phyloP scores from a whole-genome alignment of 257 asterid genomes.

The Ocimum tenuiflorum region DNA sequence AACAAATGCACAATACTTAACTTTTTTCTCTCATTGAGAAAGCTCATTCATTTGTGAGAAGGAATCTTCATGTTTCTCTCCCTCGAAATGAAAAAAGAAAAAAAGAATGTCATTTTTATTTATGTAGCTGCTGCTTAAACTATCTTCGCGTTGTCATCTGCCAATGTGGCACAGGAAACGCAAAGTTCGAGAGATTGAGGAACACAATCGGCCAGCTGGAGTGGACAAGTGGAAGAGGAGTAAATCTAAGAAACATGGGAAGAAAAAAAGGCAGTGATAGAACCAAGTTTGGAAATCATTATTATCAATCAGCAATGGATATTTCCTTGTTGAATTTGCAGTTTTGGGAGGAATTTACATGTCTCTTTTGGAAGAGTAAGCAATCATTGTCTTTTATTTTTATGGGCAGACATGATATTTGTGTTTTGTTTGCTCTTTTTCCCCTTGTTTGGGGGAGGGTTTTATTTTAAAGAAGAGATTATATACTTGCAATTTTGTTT shows the following conservation, averaged over 20 bases:
- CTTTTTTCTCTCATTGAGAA: background rate
- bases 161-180: slow-evolving; percentile 56
- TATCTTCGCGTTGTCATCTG: background rate
- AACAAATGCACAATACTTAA: background rate
- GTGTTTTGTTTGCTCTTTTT: background rate
- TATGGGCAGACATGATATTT: background rate
- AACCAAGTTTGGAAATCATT: background rate
- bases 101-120: too few relatives aligned
- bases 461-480: background rate
- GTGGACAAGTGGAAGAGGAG: slow-evolving; percentile 73
- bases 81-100: too few relatives aligned
- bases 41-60: background rate
- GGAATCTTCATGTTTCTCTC: background rate
- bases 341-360: background rate
- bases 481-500: too few relatives aligned
- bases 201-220: slow-evolving; percentile 56
- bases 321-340: background rate
- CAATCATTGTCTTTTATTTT: background rate
- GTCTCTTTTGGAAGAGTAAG: background rate
- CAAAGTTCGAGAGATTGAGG: slow-evolving; percentile 84
- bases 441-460: background rate
- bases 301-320: background rate
- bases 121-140: background rate
- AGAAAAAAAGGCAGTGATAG: slow-evolving; percentile 31
- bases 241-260: slow-evolving; percentile 36